Evolutionary conservation across 1,284 basidiomycete species (phyloP), one percentile per base, ranked within the genome.

Genomic region (Waitea zeae): DNA sequence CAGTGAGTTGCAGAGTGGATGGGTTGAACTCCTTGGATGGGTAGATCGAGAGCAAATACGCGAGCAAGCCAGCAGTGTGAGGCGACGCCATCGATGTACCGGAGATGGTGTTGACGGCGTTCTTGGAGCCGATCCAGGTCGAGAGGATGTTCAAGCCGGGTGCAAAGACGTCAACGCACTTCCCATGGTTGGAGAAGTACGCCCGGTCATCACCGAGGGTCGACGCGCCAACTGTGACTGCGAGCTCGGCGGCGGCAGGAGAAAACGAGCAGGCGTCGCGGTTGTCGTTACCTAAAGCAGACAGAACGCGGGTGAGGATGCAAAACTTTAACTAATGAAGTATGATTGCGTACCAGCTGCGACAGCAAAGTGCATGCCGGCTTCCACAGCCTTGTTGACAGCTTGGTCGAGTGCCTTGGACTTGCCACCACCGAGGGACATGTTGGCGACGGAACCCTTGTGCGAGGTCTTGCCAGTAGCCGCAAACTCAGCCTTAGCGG

Each of bases 401-500:
- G 82, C 75, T 26, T 70, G 65, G 48, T 98, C 88, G 38, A 97
- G 70, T 30, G 84, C 70, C 28, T 63, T 67, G n/a, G 87, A 89
- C 64, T 90, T 93, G 46, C 87, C 87, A 50, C 93, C 93, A 44
- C 93, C 93, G 36, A 98, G 78, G 52, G 80, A 87, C 93, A 98
- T 96, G 69, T 93, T 96, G 41, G 86, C 89, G 44, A 97, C 92
- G 27, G 90, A 93, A 26, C 93, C 93, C 64, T 90, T 92, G 48
- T 57, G 53, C 33, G 44, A 46, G 12, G 55, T 53, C 50, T 49
- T 52, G 37, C 56, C 56, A 2, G 67, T 69, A 35, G 53, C 59
- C 38, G 59, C 67, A 46, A 72, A 53, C 55, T 88, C 78, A 12
- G 66, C 65, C 14, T 60, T 62, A 29, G 83, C 76, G 15, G 64